Evolutionary conservation across 2,329 filamentous ascomycete species (phyloP).

Genomic region (Alternaria triticina): DNA sequence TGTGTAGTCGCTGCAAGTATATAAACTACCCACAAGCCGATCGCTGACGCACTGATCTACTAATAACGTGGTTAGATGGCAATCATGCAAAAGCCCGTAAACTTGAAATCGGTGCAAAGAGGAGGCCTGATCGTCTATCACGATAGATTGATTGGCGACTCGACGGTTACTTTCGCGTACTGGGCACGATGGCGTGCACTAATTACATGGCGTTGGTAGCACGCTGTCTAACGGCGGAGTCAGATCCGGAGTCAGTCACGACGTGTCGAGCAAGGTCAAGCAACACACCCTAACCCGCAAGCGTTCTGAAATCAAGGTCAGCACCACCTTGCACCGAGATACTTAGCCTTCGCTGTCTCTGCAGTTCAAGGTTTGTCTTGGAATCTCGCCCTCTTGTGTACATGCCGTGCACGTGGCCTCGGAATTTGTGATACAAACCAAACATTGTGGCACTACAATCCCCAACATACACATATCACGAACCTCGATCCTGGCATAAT

Average conservation of each 20-base stretch:
- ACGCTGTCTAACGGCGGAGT: not conserved
- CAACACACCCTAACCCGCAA: not conserved
- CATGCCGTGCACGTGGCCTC: not conserved
- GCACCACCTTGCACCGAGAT: not conserved
- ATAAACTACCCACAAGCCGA: not conserved
- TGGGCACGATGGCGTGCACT: not conserved
- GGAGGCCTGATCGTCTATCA: not conserved
- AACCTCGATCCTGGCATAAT: not conserved
- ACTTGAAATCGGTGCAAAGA: not conserved
- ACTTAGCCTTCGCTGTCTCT: not conserved
- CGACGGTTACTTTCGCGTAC: not conserved
- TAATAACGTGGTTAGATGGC: not conserved
- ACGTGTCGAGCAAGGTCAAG: not conserved
- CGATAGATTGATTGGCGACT: not conserved
- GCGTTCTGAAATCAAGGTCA: not conserved
- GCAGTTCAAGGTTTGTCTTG: not conserved
- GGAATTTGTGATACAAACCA: not conserved
- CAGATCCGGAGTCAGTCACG: not conserved
- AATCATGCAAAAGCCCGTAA: not conserved
- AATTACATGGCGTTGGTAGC: not conserved
- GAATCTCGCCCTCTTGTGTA: not conserved
- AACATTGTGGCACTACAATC: not conserved
- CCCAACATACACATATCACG: not conserved
- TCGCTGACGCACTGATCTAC: not conserved
- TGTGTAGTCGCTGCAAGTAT: not conserved